Conservation (phyloP, 1,284 basidiomycete species). For the Moniliophthora roreri region DNA sequence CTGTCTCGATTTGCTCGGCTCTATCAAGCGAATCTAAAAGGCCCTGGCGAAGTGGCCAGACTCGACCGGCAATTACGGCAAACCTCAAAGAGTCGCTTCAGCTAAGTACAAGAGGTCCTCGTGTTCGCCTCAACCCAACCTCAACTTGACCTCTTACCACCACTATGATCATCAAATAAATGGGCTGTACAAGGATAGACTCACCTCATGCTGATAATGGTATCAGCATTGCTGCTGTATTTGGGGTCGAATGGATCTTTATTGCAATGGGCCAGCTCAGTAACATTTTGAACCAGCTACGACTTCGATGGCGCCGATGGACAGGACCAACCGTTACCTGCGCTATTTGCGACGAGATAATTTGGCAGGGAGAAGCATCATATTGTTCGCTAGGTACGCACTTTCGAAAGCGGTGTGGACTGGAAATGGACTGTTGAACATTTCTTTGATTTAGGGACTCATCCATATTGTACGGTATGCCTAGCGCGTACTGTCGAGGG, state of each 20-base stretch:
- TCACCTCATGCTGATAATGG: background rate
- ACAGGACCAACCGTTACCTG: background rate
- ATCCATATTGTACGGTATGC: slow-evolving; percentile 1
- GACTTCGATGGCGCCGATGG: background rate
- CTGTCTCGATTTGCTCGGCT: too few species aligned
- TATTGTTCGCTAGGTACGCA: background rate
- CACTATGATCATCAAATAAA: background rate
- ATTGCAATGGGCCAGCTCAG: background rate
- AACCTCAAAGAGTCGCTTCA: too few species aligned
- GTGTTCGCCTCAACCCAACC: too few species aligned
- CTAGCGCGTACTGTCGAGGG: slow-evolving; percentile 1
- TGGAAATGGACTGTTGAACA: background rate
- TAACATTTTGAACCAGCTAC: background rate
- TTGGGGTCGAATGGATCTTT: background rate
- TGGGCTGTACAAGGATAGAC: background rate
- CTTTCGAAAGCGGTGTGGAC: background rate
- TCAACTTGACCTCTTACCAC: too few species aligned
- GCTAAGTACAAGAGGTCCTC: too few species aligned
- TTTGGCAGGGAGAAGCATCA: background rate
- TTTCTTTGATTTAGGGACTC: background rate
- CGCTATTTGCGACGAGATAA: background rate
- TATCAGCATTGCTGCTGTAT: slow-evolving; percentile 2
- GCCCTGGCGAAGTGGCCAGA: too few species aligned
- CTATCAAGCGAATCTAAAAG: too few species aligned
- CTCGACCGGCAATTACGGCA: too few species aligned